These are phyloP conservation scores for Nicotiana obtusifolia DNA, from an alignment of 257 asterid genomes.

Conservation along the genomic window DNA sequence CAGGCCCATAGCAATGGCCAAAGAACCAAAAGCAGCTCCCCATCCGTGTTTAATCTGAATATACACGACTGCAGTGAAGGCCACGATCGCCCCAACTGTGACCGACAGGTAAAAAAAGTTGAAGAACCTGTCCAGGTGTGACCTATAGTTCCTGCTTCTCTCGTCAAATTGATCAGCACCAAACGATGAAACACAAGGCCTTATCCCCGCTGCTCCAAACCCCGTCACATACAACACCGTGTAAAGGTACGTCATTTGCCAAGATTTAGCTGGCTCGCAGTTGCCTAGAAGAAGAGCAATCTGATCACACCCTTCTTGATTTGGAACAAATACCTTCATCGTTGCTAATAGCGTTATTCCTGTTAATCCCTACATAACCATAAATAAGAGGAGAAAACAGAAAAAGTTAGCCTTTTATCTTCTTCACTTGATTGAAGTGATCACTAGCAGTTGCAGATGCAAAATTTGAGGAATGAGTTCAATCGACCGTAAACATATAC, in stretches of 20 bases:
- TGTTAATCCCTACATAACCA: slow-evolving; percentile 69
- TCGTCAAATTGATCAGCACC: slow-evolving; percentile 98
- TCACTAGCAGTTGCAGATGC: not conserved
- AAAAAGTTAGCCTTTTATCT: too few species aligned
- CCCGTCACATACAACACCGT: slow-evolving; percentile 67
- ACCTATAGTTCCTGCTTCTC: slow-evolving; percentile 54
- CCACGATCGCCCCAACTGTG: slow-evolving; percentile 85
- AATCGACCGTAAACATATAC: too few species aligned
- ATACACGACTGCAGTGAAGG: slow-evolving; percentile 88
- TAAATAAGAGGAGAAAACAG: not conserved
- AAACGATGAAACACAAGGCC: slow-evolving; percentile 99
- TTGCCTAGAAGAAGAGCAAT: slow-evolving; percentile 79
- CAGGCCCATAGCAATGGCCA: slow-evolving; percentile 92
- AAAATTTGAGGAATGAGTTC: too few species aligned
- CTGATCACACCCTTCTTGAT: slow-evolving; percentile 78
- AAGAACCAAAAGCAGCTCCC: slow-evolving; percentile 88
- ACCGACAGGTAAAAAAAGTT: slow-evolving; percentile 94
- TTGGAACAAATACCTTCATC: slow-evolving; percentile 53
- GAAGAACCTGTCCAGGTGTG: slow-evolving; percentile 82
- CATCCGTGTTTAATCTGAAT: slow-evolving; percentile 86
- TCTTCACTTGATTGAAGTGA: not conserved
- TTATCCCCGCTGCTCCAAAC: slow-evolving; percentile 93
- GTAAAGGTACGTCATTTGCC: slow-evolving; percentile 94
- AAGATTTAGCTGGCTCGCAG: slow-evolving; percentile 79
- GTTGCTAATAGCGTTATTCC: slow-evolving; percentile 82